Evolutionary conservation across 2,329 filamentous ascomycete species (phyloP).

Genomic region (Knoxdaviesia capensis): DNA sequence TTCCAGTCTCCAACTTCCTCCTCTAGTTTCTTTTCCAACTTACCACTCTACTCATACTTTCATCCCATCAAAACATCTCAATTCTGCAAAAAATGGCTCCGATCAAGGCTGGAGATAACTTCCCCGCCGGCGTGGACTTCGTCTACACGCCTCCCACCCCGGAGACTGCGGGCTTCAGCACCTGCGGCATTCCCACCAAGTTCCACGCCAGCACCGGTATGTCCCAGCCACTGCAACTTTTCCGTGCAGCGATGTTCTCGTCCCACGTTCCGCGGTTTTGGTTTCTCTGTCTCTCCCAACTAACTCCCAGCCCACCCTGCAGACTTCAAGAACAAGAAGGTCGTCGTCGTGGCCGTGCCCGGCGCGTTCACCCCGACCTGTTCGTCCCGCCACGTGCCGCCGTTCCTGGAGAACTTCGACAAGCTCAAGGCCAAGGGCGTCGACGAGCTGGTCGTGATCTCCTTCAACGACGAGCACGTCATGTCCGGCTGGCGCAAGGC

Average conservation of each 20-base stretch:
- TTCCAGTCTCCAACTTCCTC: not conserved
- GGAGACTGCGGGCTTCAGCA: constrained; percentile 46
- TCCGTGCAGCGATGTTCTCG: too few species aligned
- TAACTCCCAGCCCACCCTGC: not conserved
- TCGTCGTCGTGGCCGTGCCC: constrained; percentile 33
- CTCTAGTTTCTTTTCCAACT: constrained; percentile 1
- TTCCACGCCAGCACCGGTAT: constrained; percentile 62
- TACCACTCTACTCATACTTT: constrained; percentile 1
- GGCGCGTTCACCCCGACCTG: constrained; percentile 78
- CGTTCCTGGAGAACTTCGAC: constrained; percentile 53
- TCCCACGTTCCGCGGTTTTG: constrained; percentile 1
- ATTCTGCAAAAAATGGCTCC: constrained; percentile 25
- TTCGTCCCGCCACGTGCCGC: constrained; percentile 61
- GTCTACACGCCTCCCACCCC: constrained; percentile 61
- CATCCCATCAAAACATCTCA: constrained; percentile 3
- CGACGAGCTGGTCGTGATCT: constrained; percentile 63
- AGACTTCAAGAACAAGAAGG: constrained; percentile 37
- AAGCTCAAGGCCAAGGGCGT: constrained; percentile 63
- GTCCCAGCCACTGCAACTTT: constrained; percentile 4
- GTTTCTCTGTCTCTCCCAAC: not conserved
- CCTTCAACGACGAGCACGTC: constrained; percentile 70
- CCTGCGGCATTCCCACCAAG: constrained; percentile 58
- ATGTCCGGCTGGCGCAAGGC: constrained; percentile 86
- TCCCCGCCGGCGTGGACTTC: constrained; percentile 68
- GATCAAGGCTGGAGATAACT: constrained; percentile 63